These are phyloP conservation scores for Mycena vulgaris DNA, from an alignment of 768 basidiomycete species.

Conservation along the genomic window DNA sequence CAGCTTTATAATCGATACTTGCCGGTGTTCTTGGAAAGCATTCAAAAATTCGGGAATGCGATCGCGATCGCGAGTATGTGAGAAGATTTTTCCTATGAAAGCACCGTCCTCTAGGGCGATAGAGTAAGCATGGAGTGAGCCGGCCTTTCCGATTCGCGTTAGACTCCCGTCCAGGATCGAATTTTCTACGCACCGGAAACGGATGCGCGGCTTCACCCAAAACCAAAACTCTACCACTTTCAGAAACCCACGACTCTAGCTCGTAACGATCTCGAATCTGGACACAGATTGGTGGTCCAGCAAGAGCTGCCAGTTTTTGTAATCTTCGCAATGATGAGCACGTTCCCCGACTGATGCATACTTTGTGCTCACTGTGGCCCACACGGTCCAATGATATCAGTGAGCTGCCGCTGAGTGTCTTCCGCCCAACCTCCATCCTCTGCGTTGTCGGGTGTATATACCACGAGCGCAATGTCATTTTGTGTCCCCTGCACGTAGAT, in stretches of 20 bases:
- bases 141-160: neutral
- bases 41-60: constrained; percentile 20
- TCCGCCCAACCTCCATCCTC: constrained; percentile 6
- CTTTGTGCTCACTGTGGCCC: neutral
- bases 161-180: neutral
- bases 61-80: constrained; percentile 11
- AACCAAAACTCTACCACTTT: constrained; percentile 21
- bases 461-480: neutral
- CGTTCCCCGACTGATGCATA: neutral
- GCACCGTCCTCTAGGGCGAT: constrained; percentile 25
- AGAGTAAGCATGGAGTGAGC: neutral
- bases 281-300: constrained; percentile 9
- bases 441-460: constrained; percentile 15
- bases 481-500: constrained; percentile 4
- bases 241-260: constrained; percentile 22
- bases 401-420: neutral
- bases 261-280: constrained; percentile 6
- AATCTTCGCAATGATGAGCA: neutral
- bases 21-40: constrained; percentile 28
- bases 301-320: constrained; percentile 10
- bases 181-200: constrained; percentile 15
- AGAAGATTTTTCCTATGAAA: constrained; percentile 30
- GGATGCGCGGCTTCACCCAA: constrained; percentile 32
- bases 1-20: neutral
- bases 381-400: constrained; percentile 19